Conservation (phyloP, 148 eudicot genomes). For the Persicaria maculosa region DNA sequence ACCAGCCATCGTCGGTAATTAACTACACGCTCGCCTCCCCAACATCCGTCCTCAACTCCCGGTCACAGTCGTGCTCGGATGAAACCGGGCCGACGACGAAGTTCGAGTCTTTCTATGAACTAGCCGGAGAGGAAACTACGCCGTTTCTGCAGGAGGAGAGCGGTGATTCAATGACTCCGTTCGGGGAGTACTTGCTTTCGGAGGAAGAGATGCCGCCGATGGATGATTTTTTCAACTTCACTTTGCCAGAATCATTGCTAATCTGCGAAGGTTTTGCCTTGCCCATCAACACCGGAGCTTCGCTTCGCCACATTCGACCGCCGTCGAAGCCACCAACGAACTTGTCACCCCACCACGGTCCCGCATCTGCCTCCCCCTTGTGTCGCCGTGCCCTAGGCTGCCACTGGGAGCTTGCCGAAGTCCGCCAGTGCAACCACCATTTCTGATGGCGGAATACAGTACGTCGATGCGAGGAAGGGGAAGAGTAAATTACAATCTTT, state of each 20-base stretch:
- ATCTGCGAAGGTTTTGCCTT: not conserved
- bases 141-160: not conserved
- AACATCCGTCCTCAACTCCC: slow-evolving; percentile 5
- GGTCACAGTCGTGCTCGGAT: not conserved
- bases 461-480: too few species aligned
- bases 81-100: not conserved
- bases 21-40: not conserved
- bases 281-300: too few species aligned
- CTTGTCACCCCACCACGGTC: too few species aligned
- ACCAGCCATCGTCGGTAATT: not conserved
- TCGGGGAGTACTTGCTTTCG: not conserved
- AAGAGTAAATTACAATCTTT: too few species aligned
- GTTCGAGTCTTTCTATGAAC: not conserved
- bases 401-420: too few species aligned
- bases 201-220: not conserved
- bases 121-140: not conserved
- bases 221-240: not conserved
- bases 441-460: too few species aligned
- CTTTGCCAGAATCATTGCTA: not conserved
- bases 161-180: not conserved
- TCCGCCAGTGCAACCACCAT: too few species aligned
- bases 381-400: too few species aligned
- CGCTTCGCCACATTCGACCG: too few species aligned
- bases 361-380: too few species aligned
- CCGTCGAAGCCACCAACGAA: too few species aligned